These are phyloP conservation scores for Holtermannia corniformis DNA, from an alignment of 768 basidiomycete species.

Conservation along the genomic window DNA sequence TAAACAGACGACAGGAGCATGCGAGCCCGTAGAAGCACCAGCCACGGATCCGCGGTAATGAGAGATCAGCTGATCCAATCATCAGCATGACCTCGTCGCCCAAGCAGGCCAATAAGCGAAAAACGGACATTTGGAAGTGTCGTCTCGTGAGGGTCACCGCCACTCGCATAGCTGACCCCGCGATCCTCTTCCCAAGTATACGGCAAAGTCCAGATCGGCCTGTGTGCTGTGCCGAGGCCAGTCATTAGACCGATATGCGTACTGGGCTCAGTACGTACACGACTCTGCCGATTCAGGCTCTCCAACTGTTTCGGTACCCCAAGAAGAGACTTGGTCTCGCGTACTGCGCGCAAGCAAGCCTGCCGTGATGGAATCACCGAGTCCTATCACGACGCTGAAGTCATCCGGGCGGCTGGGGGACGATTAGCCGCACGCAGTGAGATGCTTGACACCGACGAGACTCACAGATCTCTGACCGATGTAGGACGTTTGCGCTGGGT, in stretches of 20 bases:
- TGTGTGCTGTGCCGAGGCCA: not conserved
- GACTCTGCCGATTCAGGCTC: not conserved
- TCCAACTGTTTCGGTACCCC: not conserved
- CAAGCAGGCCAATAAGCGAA: no score
- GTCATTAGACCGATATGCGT: not conserved
- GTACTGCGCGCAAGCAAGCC: constrained; percentile 29
- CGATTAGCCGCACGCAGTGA: not conserved
- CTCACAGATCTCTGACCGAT: constrained; percentile 26
- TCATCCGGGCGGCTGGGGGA: constrained; percentile 38
- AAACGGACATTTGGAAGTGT: constrained; percentile 22
- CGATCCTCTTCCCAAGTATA: constrained; percentile 15
- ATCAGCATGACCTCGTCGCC: no score
- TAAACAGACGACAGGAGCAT: constrained; percentile 12
- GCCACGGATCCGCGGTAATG: constrained; percentile 9
- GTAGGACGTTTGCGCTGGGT: constrained; percentile 1
- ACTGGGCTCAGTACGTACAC: no score
- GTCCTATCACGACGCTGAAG: constrained; percentile 35
- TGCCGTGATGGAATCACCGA: constrained; percentile 42
- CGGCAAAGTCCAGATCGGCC: not conserved
- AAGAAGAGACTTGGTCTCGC: constrained; percentile 2
- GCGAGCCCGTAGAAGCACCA: constrained; percentile 15
- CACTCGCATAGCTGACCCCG: constrained; percentile 25
- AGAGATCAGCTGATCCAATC: no score
- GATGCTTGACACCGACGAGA: not conserved
- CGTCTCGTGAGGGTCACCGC: constrained; percentile 14